Conservation (phyloP, 495 filamentous ascomycete species). For the Aspergillus mulundensis region DNA sequence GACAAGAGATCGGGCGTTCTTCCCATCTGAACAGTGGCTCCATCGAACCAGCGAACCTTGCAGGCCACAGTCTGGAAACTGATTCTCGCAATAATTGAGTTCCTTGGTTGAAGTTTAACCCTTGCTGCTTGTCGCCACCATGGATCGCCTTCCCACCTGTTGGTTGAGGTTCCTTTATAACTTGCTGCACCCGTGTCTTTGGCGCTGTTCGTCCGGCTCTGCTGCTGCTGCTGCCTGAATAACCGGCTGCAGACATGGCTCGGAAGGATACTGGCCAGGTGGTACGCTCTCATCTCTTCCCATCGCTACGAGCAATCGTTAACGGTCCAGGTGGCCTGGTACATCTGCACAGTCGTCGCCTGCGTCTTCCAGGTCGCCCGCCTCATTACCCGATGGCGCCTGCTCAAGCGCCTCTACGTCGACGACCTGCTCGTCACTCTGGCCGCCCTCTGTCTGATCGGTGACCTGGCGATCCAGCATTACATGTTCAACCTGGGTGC, state of each 20-base stretch:
- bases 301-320: not conserved
- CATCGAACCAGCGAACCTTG: not conserved
- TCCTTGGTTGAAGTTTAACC: not conserved
- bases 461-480: constrained; percentile 22
- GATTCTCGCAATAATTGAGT: not conserved
- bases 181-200: too few relatives aligned
- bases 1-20: not conserved
- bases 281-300: constrained; percentile 10
- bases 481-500: constrained; percentile 23
- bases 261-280: constrained; percentile 17
- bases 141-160: not conserved
- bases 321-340: constrained; percentile 19
- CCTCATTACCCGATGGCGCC: constrained; percentile 14
- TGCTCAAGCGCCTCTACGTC: constrained; percentile 19
- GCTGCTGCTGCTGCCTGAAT: not conserved
- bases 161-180: too few relatives aligned
- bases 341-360: constrained; percentile 20
- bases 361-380: constrained; percentile 17
- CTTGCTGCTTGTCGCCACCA: not conserved
- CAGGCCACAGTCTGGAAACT: not conserved
- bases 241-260: constrained; percentile 8
- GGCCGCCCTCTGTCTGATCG: constrained; percentile 18
- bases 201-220: too few relatives aligned
- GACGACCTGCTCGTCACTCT: constrained; percentile 18
- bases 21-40: not conserved